A percentile compares a stretch with the other conserved stretches of the same genome.
Evolutionary conservation across 345 rosid species (phyloP).

Genomic region (Eucalyptus polybractea): DNA sequence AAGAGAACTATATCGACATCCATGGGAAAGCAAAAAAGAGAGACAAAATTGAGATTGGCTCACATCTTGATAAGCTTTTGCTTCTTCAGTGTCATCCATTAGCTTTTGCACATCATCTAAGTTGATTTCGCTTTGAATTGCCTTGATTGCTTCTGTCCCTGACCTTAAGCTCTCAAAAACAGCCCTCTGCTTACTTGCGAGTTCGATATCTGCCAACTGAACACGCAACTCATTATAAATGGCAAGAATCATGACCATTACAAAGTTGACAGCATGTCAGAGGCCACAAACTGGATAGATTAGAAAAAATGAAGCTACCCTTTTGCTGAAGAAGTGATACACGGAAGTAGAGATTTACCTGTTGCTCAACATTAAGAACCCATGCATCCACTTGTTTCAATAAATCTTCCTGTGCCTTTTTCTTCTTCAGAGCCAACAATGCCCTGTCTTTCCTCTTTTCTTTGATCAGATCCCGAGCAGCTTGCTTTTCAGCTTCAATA

Average conservation of each 20-base stretch:
- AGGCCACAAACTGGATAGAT: neutral
- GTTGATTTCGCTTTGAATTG: constrained; percentile 80
- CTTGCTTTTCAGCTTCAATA: constrained; percentile 89
- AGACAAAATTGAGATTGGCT: constrained; percentile 8
- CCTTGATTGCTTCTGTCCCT: constrained; percentile 74
- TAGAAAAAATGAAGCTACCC: neutral
- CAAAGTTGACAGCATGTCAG: neutral
- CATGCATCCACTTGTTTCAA: constrained; percentile 87
- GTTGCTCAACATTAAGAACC: constrained; percentile 96
- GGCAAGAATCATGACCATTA: neutral
- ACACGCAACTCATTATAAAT: neutral
- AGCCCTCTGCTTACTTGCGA: constrained; percentile 89
- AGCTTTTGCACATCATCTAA: constrained; percentile 88
- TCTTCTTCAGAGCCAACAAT: constrained; percentile 87
- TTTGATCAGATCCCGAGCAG: constrained; percentile 69
- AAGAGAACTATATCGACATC: neutral
- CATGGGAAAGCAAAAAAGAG: neutral
- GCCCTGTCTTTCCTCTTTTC: constrained; percentile 90
- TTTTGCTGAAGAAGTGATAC: neutral
- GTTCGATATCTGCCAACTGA: constrained; percentile 91
- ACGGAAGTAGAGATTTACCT: constrained; percentile 23
- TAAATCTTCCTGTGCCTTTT: constrained; percentile 81
- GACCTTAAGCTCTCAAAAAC: constrained; percentile 89
- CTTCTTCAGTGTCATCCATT: constrained; percentile 93
- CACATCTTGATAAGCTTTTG: constrained; percentile 94